Evolutionary conservation across 305 asterid genomes (phyloP).

Genomic region (Petunia hybrid): DNA sequence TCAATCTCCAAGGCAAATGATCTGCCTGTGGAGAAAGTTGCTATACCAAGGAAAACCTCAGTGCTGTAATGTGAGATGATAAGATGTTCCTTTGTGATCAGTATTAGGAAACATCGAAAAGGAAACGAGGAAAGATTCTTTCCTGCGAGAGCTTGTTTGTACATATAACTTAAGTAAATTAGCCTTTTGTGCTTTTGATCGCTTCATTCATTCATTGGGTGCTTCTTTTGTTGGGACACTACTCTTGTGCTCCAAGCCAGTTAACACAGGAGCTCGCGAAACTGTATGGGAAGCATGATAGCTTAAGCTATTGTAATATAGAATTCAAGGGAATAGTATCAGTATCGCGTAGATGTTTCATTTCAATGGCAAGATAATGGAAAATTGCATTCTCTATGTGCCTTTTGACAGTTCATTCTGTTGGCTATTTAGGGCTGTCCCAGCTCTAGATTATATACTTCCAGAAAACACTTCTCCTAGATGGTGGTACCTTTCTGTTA

Average conservation of each 20-base stretch:
- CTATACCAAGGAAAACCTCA: slow-evolving; percentile 59
- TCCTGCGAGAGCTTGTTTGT: slow-evolving; percentile 42
- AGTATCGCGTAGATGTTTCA: background rate
- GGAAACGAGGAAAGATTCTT: slow-evolving; percentile 14
- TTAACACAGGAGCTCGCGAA: slow-evolving; percentile 30
- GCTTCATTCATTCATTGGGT: slow-evolving; percentile 40
- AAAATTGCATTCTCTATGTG: background rate
- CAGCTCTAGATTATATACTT: background rate
- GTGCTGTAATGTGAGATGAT: slow-evolving; percentile 92
- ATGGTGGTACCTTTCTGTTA: background rate
- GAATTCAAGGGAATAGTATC: slow-evolving; percentile 25
- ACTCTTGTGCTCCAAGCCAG: slow-evolving; percentile 43
- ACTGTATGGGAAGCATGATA: slow-evolving; percentile 37
- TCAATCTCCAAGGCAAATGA: slow-evolving; percentile 96
- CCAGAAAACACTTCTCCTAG: slow-evolving; percentile 9
- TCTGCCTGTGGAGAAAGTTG: slow-evolving; percentile 87
- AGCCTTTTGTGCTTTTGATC: slow-evolving; percentile 21
- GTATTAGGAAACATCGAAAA: background rate
- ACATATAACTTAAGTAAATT: slow-evolving; percentile 38
- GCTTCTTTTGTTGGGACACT: slow-evolving; percentile 41
- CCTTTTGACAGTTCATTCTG: background rate
- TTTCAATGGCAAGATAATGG: background rate
- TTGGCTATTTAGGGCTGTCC: background rate
- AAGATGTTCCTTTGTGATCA: slow-evolving; percentile 6
- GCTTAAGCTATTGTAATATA: slow-evolving; percentile 32